Evolutionary conservation across 148 eudicot genomes (phyloP), one percentile per base, ranked within the genome.

Genomic region (Cornus florida): DNA sequence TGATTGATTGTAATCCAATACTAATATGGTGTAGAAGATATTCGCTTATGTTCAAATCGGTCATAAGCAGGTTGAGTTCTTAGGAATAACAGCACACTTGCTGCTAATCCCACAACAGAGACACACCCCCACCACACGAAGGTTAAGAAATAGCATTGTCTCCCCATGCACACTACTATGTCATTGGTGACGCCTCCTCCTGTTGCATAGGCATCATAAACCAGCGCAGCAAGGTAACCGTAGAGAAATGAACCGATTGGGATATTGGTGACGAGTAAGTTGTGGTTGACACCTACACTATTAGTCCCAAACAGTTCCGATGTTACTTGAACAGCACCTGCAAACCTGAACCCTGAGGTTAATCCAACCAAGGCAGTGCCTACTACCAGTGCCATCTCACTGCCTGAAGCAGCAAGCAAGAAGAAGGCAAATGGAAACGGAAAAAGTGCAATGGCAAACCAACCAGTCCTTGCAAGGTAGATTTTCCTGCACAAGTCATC

Each of bases 301-400:
- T 80, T 84, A 39, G 97, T 89, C 9, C 98, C 98, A 10, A 94
- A 94, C 22, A 94, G 92, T 84, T 94, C 98, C 0, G 97, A 94
- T 72, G 98, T 92, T 76, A 94, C 75, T 67, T 93, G 91, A 22
- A 94, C 97, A 0, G 98, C 97, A 6, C 93, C 95, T 53, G 98
- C 93, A 78, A 94, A 91, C 64, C 91, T 89, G 91, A 94, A 94
- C 19, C 98, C 97, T 0, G 98, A 92, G 89, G 95, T 92, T 19
- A 94, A 82, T 0, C 97, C 98, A 1, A 94, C 86, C 10, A 94
- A 77, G 0, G 93, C 85, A 11, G 98, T 94, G 59, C 93, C 92
- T 8, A 74, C 62, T 19, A 84, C 85, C 38, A 94, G 81, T 20
- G 89, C 90, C 39, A 78, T 31, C 23, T 82, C 70, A 62, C 82